Evolutionary conservation across 2,329 filamentous ascomycete genomes (phyloP).

Genomic region (Cercospora nicotianae): DNA sequence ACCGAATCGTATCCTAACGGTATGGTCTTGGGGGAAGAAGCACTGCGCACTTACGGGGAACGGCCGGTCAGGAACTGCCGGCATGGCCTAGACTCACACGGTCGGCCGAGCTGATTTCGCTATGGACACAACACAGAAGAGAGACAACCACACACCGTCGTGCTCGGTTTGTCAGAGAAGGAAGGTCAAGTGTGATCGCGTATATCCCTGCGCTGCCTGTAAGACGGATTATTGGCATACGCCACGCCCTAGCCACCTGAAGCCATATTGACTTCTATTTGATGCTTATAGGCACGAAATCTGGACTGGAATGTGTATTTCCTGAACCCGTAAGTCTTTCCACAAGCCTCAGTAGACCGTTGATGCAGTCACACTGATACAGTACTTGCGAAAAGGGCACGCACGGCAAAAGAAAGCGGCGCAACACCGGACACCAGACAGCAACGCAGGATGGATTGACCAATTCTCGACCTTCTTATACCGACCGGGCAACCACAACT

Average conservation of each 20-base stretch:
- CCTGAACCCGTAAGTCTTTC: constrained; percentile 1
- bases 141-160: constrained; percentile 33
- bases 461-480: background rate
- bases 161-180: constrained; percentile 31
- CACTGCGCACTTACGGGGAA: constrained; percentile 3
- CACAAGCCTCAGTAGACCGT: background rate
- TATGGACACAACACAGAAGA: constrained; percentile 19
- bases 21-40: constrained; percentile 2
- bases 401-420: constrained; percentile 26
- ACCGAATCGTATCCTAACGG: background rate
- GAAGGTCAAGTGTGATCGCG: constrained; percentile 34
- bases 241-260: background rate
- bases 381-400: constrained; percentile 11
- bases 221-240: background rate
- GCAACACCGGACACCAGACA: constrained; percentile 19
- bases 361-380: constrained; percentile 13
- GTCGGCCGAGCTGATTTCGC: constrained; percentile 1
- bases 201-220: constrained; percentile 17
- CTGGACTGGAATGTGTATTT: constrained; percentile 29
- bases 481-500: constrained; percentile 15
- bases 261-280: background rate
- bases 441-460: background rate
- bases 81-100: constrained; percentile 10
- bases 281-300: constrained; percentile 20
- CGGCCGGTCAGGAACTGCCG: background rate